Evolutionary conservation across 78 protist species (phyloP).

Genomic region (Dictyostelium brefeldianum): DNA sequence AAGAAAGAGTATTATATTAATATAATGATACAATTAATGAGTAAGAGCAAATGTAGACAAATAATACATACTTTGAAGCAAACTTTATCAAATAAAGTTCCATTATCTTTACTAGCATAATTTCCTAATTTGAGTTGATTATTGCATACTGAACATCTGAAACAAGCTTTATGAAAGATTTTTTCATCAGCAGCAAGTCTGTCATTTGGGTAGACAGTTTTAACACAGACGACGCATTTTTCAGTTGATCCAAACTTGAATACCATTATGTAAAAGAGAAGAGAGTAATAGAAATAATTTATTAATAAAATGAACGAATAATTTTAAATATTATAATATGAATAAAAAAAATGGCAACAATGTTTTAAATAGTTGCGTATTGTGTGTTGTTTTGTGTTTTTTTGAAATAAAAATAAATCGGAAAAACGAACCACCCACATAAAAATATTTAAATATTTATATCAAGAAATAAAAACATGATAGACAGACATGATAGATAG

Average conservation of each 20-base stretch:
- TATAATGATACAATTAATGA: neutral
- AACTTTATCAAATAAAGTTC: conserved; percentile 69
- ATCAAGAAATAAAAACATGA: too few relatives aligned
- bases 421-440: neutral
- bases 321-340: neutral
- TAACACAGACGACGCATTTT: conserved; percentile 70
- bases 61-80: conserved; percentile 34
- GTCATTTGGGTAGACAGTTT: conserved; percentile 61
- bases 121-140: conserved; percentile 68
- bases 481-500: too few relatives aligned
- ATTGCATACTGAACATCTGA: conserved; percentile 80
- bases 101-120: conserved; percentile 76
- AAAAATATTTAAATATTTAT: too few relatives aligned
- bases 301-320: too few relatives aligned
- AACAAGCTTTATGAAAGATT: conserved; percentile 78
- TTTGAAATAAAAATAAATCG: too few relatives aligned
- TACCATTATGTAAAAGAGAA: neutral
- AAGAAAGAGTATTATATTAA: neutral
- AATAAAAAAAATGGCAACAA: neutral
- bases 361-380: neutral
- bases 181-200: conserved; percentile 76
- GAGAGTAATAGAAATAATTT: neutral
- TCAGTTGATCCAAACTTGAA: conserved; percentile 39
- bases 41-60: neutral
- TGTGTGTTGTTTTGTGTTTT: neutral